Conservation (phyloP, 495 filamentous ascomycete genomes). For the Cairneyella variabilis region DNA sequence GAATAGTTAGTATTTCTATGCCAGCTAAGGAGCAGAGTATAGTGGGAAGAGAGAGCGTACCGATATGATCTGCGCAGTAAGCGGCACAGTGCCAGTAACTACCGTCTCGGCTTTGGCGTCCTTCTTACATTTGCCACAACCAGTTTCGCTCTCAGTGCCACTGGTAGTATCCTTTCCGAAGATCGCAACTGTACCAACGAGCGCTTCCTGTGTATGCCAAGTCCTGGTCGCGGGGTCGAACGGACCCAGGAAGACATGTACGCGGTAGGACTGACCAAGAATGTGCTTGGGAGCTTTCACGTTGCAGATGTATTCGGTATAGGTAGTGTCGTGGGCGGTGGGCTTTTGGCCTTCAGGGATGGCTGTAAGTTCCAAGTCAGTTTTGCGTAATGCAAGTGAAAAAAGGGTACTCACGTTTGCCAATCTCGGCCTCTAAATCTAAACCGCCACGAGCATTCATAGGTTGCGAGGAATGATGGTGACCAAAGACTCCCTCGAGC, state of each 20-base stretch:
- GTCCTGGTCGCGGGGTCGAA: slow-evolving; percentile 24
- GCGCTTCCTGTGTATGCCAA: slow-evolving; percentile 32
- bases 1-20: neutral
- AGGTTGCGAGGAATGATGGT: neutral
- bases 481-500: neutral
- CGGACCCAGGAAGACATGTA: slow-evolving; percentile 39
- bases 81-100: slow-evolving; percentile 37
- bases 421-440: slow-evolving; percentile 22
- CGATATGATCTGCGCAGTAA: slow-evolving; percentile 27
- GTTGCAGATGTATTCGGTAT: slow-evolving; percentile 41
- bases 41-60: neutral
- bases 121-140: slow-evolving; percentile 32
- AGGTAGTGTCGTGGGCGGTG: slow-evolving; percentile 29
- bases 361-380: neutral
- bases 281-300: slow-evolving; percentile 38
- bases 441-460: slow-evolving; percentile 6
- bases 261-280: slow-evolving; percentile 34
- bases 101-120: slow-evolving; percentile 28
- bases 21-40: no score
- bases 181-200: slow-evolving; percentile 37
- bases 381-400: neutral
- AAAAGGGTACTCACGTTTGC: slow-evolving; percentile 10
- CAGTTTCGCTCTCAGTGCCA: slow-evolving; percentile 18
- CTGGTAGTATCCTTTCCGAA: slow-evolving; percentile 29
- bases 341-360: neutral